These are phyloP conservation scores for Pseudocercospora cruenta DNA, from an alignment of 2,329 filamentous ascomycete genomes.

Conservation along the genomic window DNA sequence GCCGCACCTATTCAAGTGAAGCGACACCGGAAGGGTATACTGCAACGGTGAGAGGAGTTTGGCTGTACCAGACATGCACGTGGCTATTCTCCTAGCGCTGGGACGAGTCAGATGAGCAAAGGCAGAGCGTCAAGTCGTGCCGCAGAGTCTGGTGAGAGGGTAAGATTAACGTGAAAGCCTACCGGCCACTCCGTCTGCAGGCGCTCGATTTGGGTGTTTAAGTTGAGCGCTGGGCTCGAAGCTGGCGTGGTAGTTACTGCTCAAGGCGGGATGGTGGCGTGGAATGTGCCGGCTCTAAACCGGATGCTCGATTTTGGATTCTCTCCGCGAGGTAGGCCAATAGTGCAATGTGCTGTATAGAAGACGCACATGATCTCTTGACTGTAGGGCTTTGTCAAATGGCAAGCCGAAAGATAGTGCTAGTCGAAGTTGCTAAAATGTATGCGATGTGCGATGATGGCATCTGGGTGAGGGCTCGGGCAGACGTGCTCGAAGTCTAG, in stretches of 20 bases:
- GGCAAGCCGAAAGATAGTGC: not conserved
- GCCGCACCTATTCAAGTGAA: not conserved
- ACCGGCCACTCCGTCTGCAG: conserved; percentile 6
- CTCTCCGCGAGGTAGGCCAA: not conserved
- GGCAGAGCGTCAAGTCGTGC: not conserved
- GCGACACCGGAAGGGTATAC: not conserved
- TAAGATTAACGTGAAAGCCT: not conserved
- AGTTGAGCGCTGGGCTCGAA: not conserved
- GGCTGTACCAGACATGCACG: not conserved
- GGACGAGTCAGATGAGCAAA: not conserved
- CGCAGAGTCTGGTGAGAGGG: not conserved
- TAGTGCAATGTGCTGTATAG: not conserved
- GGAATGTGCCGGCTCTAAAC: not conserved
- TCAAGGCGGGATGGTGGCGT: not conserved
- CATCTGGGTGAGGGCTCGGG: not conserved
- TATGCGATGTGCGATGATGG: not conserved
- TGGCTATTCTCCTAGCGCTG: not conserved
- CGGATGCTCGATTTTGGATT: not conserved
- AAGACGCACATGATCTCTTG: not conserved
- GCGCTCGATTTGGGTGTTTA: not conserved
- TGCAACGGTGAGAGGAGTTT: not conserved
- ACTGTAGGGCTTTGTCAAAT: not conserved
- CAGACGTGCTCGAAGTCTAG: not conserved
- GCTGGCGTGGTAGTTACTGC: not conserved
- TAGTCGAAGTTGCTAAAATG: not conserved